Evolutionary conservation across 305 asterid species (phyloP).

Genomic region (Rubia tinctorum): DNA sequence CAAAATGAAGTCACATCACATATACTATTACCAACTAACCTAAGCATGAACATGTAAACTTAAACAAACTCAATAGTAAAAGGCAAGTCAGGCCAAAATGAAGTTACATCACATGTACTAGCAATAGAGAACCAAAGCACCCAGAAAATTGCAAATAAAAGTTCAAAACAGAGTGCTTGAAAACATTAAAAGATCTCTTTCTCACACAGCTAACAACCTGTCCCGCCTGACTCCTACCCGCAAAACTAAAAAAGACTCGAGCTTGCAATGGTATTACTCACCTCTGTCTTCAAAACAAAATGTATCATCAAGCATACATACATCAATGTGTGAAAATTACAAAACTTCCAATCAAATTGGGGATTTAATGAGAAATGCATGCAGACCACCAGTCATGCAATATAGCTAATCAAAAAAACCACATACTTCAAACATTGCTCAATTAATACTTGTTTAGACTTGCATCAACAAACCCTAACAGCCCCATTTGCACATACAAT

Average conservation of each 20-base stretch:
- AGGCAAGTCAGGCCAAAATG: background rate
- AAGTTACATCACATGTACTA: background rate
- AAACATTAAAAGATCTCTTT: background rate
- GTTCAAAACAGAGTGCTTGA: background rate
- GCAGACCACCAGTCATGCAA: background rate
- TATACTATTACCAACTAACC: too few species aligned
- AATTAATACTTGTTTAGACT: too few species aligned
- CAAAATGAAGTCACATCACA: background rate
- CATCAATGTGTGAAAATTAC: too few species aligned
- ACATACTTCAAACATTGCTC: background rate
- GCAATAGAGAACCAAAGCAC: too few species aligned
- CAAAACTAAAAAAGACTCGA: background rate
- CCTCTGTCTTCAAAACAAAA: too few species aligned
- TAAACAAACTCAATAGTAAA: background rate
- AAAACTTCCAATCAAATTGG: too few species aligned
- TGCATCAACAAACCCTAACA: background rate
- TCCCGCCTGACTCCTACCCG: background rate
- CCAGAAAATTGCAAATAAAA: background rate
- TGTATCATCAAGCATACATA: too few species aligned
- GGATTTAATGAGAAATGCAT: background rate
- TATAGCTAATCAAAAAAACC: background rate
- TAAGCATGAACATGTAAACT: background rate
- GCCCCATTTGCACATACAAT: background rate
- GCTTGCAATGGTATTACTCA: background rate
- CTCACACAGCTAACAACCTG: background rate